Evolutionary conservation across 768 basidiomycete species (phyloP).

Genomic region (Inosperma sp.): DNA sequence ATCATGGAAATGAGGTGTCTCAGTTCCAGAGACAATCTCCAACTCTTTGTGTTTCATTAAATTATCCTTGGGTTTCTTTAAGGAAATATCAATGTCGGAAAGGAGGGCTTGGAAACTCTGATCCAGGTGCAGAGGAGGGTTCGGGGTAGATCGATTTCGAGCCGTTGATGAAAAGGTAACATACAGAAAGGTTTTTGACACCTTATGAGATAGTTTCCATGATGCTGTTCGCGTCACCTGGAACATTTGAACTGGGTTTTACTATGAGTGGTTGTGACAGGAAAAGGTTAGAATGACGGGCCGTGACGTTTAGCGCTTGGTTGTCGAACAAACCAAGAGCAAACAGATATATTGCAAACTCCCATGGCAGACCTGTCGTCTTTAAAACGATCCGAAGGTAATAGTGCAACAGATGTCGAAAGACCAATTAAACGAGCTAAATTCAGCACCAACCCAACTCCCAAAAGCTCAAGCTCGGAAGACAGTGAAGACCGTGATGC

Average conservation of each 20-base stretch:
- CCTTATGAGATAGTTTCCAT: too few species aligned
- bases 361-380: conserved; percentile 1
- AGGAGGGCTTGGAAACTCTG: conserved; percentile 59
- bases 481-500: conserved; percentile 16
- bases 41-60: conserved; percentile 43
- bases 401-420: conserved; percentile 16
- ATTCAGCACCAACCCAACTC: conserved; percentile 8
- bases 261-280: too few species aligned
- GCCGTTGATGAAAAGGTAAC: neutral
- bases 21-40: conserved; percentile 33
- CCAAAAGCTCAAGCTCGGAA: neutral
- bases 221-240: too few species aligned
- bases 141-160: conserved; percentile 36
- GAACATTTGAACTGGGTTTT: too few species aligned
- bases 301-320: too few species aligned
- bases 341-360: neutral
- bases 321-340: conserved; percentile 4
- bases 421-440: conserved; percentile 37
- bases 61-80: conserved; percentile 37
- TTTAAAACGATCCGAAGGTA: conserved; percentile 13
- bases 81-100: conserved; percentile 63
- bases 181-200: neutral
- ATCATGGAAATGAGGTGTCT: conserved; percentile 1
- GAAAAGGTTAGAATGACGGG: too few species aligned
- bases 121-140: conserved; percentile 60